phyloP scores from a whole-genome alignment of 2,329 filamentous ascomycete genomes.

The Dactylella cylindrospora region DNA sequence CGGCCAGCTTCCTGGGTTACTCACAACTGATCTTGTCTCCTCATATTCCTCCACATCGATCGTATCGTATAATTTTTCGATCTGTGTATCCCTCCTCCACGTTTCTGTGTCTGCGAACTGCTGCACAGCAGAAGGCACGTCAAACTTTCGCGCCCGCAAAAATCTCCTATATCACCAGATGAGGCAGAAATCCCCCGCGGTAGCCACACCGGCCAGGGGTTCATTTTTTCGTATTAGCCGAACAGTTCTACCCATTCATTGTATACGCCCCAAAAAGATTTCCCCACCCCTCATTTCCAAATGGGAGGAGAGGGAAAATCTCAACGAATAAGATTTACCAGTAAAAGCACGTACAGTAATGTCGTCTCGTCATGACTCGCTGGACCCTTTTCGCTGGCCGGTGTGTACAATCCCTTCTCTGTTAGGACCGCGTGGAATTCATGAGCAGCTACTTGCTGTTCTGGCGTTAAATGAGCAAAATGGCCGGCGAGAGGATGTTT shows the following conservation, averaged over 20 bases:
- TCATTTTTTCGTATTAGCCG: neutral
- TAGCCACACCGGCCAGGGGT: slow-evolving; percentile 10
- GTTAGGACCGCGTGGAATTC: slow-evolving; percentile 11
- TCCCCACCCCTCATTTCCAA: neutral
- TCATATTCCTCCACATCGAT: slow-evolving; percentile 86
- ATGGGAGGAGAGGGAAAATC: neutral
- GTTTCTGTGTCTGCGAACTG: slow-evolving; percentile 88
- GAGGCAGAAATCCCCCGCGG: slow-evolving; percentile 25
- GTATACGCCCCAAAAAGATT: no score
- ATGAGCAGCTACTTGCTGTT: slow-evolving; percentile 29
- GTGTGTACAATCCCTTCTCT: slow-evolving; percentile 52
- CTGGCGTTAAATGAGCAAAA: slow-evolving; percentile 33
- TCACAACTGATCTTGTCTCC: slow-evolving; percentile 71
- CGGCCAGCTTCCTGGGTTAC: slow-evolving; percentile 50
- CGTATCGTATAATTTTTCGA: slow-evolving; percentile 78
- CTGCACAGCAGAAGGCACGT: slow-evolving; percentile 71
- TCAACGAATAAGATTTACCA: slow-evolving; percentile 6
- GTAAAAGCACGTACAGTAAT: slow-evolving; percentile 53
- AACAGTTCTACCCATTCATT: no score
- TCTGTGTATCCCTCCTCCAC: slow-evolving; percentile 77
- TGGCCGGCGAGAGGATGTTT: slow-evolving; percentile 39
- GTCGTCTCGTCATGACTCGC: slow-evolving; percentile 57
- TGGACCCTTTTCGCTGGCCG: slow-evolving; percentile 50
- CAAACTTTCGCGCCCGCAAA: slow-evolving; percentile 79
- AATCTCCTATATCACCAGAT: slow-evolving; percentile 65